Evolutionary conservation across 1,139 yeast genomes (phyloP).

Genomic region (Magnusiomyces sp.): DNA sequence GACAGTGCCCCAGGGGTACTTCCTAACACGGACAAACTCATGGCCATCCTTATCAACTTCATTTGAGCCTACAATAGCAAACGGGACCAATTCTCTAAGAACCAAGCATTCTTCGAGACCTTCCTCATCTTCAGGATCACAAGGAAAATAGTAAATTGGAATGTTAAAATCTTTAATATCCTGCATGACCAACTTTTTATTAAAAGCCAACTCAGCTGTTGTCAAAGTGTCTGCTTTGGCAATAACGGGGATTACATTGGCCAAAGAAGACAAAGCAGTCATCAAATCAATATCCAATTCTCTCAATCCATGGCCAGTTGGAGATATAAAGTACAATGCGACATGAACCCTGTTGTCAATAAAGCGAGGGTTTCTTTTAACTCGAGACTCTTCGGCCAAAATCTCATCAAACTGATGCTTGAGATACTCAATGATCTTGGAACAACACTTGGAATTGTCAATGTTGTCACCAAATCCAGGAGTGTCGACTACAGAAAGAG

Average conservation of each 20-base stretch:
- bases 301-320: constrained; percentile 69
- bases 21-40: constrained; percentile 56
- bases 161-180: constrained; percentile 72
- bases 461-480: constrained; percentile 77
- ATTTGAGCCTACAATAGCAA: constrained; percentile 69
- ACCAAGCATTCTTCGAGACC: constrained; percentile 74
- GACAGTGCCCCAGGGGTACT: constrained; percentile 90
- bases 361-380: constrained; percentile 73
- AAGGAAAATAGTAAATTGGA: constrained; percentile 78
- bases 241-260: constrained; percentile 81
- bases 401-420: constrained; percentile 91
- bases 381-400: constrained; percentile 82
- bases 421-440: constrained; percentile 63
- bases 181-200: constrained; percentile 54
- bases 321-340: constrained; percentile 58
- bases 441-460: constrained; percentile 55
- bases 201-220: constrained; percentile 56
- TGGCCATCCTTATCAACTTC: constrained; percentile 17
- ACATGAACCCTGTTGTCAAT: constrained; percentile 69
- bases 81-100: constrained; percentile 70
- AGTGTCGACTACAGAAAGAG: constrained; percentile 54
- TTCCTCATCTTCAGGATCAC: constrained; percentile 53
- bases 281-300: constrained; percentile 73
- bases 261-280: constrained; percentile 67
- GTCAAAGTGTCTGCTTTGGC: constrained; percentile 86